Percentiles rank a stretch among this genome's conserved stretches.
Evolutionary conservation across 176 grass and related monocot genomes (phyloP).

Genomic region (Chloris gayana): DNA sequence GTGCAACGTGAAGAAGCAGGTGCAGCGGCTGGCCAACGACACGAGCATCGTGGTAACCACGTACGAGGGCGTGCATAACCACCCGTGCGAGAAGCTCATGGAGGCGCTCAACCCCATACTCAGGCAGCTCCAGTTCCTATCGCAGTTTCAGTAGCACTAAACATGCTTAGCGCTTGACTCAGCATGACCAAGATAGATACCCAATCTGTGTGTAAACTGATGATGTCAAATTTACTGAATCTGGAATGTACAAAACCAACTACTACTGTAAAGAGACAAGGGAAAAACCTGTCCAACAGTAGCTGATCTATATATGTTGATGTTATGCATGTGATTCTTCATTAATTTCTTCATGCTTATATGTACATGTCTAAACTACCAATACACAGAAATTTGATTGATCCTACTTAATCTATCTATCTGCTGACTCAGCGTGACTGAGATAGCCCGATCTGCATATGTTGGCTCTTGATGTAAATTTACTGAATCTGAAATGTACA

Average conservation of each 20-base stretch:
- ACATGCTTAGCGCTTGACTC: neutral
- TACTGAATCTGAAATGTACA: neutral
- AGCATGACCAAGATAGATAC: neutral
- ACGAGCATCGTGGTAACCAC: constrained; percentile 65
- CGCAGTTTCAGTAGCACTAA: constrained; percentile 35
- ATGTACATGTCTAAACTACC: no score
- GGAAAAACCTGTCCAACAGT: neutral
- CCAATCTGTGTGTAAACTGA: no score
- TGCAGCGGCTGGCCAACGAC: constrained; percentile 60
- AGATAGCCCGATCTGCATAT: neutral
- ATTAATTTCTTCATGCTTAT: no score
- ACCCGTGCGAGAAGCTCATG: constrained; percentile 73
- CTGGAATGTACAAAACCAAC: neutral
- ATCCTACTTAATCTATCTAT: no score
- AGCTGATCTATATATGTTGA: no score
- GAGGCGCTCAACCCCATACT: constrained; percentile 52
- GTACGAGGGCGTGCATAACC: constrained; percentile 69
- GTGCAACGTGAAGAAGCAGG: constrained; percentile 76
- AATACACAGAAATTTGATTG: no score
- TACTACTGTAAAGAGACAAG: neutral
- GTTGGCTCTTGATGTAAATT: neutral
- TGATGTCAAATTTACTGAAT: neutral
- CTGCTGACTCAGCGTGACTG: neutral
- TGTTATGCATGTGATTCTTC: no score
- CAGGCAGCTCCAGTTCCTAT: constrained; percentile 63